Evolutionary conservation across 2,329 filamentous ascomycete genomes (phyloP).

Genomic region (Beauveria caledonica): DNA sequence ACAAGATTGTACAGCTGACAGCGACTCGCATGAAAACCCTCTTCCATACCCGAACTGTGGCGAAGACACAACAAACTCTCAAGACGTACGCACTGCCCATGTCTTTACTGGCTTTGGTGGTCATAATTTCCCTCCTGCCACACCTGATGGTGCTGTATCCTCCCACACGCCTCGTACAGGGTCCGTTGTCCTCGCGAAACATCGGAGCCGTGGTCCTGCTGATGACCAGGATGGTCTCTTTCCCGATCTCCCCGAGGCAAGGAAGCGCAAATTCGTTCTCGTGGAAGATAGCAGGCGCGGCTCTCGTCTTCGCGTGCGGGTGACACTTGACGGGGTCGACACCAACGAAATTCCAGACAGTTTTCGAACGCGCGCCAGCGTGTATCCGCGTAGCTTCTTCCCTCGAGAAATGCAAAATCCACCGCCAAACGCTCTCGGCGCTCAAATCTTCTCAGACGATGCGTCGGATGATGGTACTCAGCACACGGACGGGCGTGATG

Average conservation of each 20-base stretch:
- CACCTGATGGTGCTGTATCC: slow-evolving; percentile 53
- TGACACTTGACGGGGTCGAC: slow-evolving; percentile 87
- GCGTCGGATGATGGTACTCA: slow-evolving; percentile 46
- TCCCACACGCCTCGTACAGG: slow-evolving; percentile 37
- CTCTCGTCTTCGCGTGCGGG: slow-evolving; percentile 75
- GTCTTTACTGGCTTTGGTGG: slow-evolving; percentile 62
- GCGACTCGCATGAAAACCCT: background rate
- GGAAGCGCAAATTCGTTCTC: slow-evolving; percentile 92
- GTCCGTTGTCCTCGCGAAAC: slow-evolving; percentile 33
- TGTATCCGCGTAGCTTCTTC: slow-evolving; percentile 87
- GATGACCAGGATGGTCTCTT: slow-evolving; percentile 55
- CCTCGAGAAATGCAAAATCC: slow-evolving; percentile 87
- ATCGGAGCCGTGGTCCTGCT: slow-evolving; percentile 30
- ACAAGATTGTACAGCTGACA: background rate
- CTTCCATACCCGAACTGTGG: background rate
- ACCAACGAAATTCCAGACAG: slow-evolving; percentile 95
- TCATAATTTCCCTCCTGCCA: slow-evolving; percentile 47
- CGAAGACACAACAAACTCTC: background rate
- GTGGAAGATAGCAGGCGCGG: slow-evolving; percentile 83
- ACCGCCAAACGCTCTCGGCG: slow-evolving; percentile 65
- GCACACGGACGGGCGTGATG: slow-evolving; percentile 39
- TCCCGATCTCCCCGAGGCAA: slow-evolving; percentile 78
- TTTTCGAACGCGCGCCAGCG: slow-evolving; percentile 81
- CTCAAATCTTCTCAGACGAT: slow-evolving; percentile 66
- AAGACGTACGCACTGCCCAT: slow-evolving; percentile 63